phyloP scores from a whole-genome alignment of 169 alveolate genomes.

The Cytauxzoon felis region DNA sequence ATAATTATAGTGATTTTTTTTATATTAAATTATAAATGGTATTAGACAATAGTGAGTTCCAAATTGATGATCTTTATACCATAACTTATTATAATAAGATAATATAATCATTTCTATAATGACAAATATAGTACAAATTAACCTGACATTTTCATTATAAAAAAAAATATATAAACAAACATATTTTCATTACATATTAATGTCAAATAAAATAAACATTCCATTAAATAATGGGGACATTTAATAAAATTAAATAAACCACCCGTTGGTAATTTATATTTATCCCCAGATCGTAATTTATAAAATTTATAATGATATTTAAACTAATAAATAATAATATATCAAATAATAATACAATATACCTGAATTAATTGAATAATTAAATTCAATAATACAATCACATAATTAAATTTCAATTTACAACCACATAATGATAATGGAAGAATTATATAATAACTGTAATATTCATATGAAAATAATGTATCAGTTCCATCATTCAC shows the following conservation, averaged over 20 bases:
- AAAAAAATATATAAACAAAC: conserved; percentile 7
- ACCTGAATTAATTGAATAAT: conserved; percentile 21
- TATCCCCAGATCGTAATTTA: conserved; percentile 6
- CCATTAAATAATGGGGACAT: conserved; percentile 82
- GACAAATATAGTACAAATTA: conserved; percentile 35
- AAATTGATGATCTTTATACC: conserved; percentile 35
- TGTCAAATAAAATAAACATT: conserved; percentile 68
- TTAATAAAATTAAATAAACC: conserved; percentile 70
- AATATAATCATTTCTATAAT: conserved; percentile 19
- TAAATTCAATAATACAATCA: conserved; percentile 2
- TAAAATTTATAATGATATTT: conserved; percentile 35
- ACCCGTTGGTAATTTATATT: conserved; percentile 73
- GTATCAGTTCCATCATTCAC: too few species aligned
- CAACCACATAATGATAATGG: too few species aligned
- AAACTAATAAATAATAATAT: conserved; percentile 19
- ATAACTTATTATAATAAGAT: conserved; percentile 19
- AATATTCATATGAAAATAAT: too few species aligned
- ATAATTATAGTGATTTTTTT: too few species aligned
- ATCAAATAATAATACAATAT: background rate
- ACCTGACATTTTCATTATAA: conserved; percentile 7
- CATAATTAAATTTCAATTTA: too few species aligned
- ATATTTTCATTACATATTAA: conserved; percentile 56
- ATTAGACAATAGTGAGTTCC: conserved; percentile 23
- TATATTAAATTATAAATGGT: conserved; percentile 32
- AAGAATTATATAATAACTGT: too few species aligned